Percentiles rank a stretch among this genome's conserved stretches.
Conservation (phyloP, 2,329 filamentous ascomycete genomes). For the Colletotrichum simmondsii region DNA sequence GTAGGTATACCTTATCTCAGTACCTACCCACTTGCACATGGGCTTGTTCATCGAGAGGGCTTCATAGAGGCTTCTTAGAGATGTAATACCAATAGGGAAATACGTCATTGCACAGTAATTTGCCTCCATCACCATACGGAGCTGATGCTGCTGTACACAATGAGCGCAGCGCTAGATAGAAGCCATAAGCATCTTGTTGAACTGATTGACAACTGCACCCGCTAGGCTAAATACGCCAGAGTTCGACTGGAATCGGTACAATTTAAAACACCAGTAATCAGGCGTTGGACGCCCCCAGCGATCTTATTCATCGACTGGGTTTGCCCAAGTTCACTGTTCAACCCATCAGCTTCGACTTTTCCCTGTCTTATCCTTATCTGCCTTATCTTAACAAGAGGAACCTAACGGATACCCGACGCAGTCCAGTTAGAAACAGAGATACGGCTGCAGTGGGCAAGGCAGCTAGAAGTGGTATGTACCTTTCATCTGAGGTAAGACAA, state of each 20-base stretch:
- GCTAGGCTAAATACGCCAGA: slow-evolving; percentile 3
- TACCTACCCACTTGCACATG: neutral
- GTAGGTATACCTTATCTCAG: no score
- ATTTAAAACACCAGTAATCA: slow-evolving; percentile 3
- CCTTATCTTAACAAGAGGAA: neutral
- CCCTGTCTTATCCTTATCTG: neutral
- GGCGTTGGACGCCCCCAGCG: neutral
- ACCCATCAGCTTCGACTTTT: neutral
- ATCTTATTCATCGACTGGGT: neutral
- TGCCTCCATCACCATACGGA: neutral
- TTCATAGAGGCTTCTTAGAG: neutral
- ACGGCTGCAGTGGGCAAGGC: neutral
- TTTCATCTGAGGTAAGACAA: slow-evolving; percentile 21
- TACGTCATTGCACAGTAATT: neutral
- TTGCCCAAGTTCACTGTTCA: neutral
- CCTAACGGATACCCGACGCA: neutral
- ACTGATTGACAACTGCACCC: neutral
- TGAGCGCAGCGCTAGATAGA: slow-evolving; percentile 1
- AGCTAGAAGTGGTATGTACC: neutral
- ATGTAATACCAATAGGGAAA: neutral
- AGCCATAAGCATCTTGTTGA: slow-evolving; percentile 1
- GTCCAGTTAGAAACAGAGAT: neutral
- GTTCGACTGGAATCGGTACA: neutral
- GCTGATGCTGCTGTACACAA: slow-evolving; percentile 7
- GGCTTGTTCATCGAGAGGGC: neutral